These are phyloP conservation scores for Tripidium arundinaceum DNA, from an alignment of 202 grass and related monocot species.

Conservation along the genomic window DNA sequence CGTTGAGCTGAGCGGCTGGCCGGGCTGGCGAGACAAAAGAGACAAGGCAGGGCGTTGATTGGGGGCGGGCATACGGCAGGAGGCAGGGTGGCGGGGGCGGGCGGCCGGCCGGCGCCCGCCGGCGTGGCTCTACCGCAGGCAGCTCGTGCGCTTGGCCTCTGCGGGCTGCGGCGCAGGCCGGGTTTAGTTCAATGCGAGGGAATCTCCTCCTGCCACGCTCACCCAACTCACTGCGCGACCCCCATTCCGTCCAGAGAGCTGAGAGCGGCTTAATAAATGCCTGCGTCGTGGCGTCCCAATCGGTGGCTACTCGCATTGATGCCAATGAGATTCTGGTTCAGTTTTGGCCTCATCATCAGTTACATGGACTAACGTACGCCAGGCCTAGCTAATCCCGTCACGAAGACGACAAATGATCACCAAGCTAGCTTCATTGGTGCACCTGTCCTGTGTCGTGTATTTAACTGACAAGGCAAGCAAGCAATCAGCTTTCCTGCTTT, in stretches of 20 bases:
- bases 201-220: slow-evolving; percentile 37
- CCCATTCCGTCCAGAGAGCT: neutral
- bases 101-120: too few species aligned
- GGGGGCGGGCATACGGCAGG: neutral
- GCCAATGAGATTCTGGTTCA: neutral
- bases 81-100: too few species aligned
- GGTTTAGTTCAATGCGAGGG: slow-evolving; percentile 24
- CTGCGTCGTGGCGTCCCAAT: neutral
- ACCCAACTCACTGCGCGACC: slow-evolving; percentile 12
- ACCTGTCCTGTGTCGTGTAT: neutral
- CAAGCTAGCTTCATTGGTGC: neutral
- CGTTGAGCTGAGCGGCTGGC: neutral
- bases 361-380: too few species aligned
- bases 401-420: neutral
- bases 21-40: neutral
- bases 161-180: neutral
- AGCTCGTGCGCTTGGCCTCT: neutral
- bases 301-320: neutral
- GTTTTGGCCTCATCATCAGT: too few species aligned
- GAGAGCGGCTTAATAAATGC: neutral
- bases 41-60: slow-evolving; percentile 22
- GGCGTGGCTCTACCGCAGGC: slow-evolving; percentile 1
- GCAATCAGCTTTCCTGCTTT: neutral
- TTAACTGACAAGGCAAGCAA: neutral
- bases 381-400: too few species aligned